These are phyloP conservation scores for Stropharia rugosoannulata DNA, from an alignment of 768 basidiomycete genomes.

Conservation along the genomic window DNA sequence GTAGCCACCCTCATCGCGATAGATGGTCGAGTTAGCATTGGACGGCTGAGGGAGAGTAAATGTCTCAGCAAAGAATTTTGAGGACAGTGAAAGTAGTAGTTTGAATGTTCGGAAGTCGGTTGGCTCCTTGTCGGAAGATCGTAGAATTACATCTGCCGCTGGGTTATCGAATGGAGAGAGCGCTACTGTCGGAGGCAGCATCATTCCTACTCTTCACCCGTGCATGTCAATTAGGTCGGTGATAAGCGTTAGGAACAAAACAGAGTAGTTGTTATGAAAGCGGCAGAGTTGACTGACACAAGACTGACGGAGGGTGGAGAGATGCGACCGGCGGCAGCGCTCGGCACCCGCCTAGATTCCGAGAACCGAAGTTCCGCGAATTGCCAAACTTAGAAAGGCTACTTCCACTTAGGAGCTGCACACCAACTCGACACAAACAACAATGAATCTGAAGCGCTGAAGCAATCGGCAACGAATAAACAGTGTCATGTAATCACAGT, in stretches of 20 bases:
- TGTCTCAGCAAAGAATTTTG: conserved; percentile 57
- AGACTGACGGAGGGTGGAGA: no score
- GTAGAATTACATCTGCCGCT: conserved; percentile 52
- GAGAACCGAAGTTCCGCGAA: no score
- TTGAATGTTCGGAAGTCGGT: conserved; percentile 55
- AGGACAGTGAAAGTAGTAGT: conserved; percentile 51
- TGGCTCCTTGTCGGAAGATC: conserved; percentile 47
- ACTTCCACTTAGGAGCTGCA: no score
- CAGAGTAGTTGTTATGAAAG: neutral
- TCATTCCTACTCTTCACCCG: conserved; percentile 4
- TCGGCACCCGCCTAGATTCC: no score
- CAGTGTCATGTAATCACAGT: no score
- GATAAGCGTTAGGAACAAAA: neutral
- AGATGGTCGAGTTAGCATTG: conserved; percentile 15
- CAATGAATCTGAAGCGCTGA: no score
- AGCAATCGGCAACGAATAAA: no score
- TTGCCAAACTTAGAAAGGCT: no score
- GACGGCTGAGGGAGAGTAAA: conserved; percentile 50
- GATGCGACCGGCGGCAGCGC: no score
- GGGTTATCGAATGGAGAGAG: conserved; percentile 45
- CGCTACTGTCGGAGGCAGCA: conserved; percentile 16
- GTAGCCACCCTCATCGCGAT: conserved; percentile 20
- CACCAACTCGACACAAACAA: no score
- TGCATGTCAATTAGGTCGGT: neutral
- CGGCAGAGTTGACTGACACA: no score